Conservation (phyloP, 805 yeast species). For the Pichia ethanolica region DNA sequence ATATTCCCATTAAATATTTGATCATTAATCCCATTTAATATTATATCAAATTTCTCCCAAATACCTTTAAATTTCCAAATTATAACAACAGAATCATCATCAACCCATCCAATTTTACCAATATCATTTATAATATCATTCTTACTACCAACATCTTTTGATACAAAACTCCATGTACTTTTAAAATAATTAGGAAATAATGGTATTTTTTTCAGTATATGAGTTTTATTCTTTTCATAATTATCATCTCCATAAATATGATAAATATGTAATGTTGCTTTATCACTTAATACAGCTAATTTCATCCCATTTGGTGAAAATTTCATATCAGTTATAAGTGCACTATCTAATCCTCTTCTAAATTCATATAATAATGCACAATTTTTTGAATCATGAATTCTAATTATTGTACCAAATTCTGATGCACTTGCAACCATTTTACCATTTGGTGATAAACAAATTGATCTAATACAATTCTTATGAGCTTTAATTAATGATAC, state of each 20-base stretch:
- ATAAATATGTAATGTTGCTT: constrained; percentile 81
- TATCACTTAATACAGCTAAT: constrained; percentile 83
- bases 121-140: constrained; percentile 25
- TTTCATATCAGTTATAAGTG: constrained; percentile 72
- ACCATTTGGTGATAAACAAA: constrained; percentile 58
- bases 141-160: constrained; percentile 44
- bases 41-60: constrained; percentile 82
- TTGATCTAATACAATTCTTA: constrained; percentile 52
- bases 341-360: constrained; percentile 84
- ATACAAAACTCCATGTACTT: constrained; percentile 84
- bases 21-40: constrained; percentile 35
- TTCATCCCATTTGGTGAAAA: constrained; percentile 71
- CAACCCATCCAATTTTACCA: constrained; percentile 68
- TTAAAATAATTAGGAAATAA: constrained; percentile 58
- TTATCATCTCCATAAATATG: constrained; percentile 4
- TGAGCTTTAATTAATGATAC: constrained; percentile 75
- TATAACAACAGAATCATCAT: constrained; percentile 63
- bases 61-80: constrained; percentile 67
- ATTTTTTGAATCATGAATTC: constrained; percentile 62
- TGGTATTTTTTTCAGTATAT: constrained; percentile 56
- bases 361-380: constrained; percentile 75
- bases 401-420: constrained; percentile 71
- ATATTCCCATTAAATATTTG: too few species aligned
- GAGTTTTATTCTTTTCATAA: constrained; percentile 36
- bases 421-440: constrained; percentile 73